phyloP scores from a whole-genome alignment of 495 filamentous ascomycete species.

The Penicillium odoratum region DNA sequence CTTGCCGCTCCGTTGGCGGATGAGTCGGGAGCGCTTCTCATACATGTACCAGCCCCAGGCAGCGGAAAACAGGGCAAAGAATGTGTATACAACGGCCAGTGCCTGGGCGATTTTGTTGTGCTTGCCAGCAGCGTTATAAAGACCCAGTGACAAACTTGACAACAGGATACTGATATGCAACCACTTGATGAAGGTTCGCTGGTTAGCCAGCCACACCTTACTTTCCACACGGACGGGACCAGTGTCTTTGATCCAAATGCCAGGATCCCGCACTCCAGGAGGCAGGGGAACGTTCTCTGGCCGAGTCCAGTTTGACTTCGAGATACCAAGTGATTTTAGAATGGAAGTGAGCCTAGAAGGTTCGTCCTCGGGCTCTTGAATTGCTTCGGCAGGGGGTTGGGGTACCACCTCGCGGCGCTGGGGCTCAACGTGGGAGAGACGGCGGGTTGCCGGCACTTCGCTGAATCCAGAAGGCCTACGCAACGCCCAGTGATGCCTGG shows the following conservation, averaged over 20 bases:
- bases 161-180: slow-evolving; percentile 88
- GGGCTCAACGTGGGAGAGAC: slow-evolving; percentile 25
- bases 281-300: slow-evolving; percentile 56
- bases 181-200: slow-evolving; percentile 97
- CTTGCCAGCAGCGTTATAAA: slow-evolving; percentile 83
- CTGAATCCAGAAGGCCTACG: slow-evolving; percentile 29
- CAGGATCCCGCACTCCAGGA: slow-evolving; percentile 81
- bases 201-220: slow-evolving; percentile 98
- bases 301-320: slow-evolving; percentile 64
- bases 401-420: slow-evolving; percentile 17
- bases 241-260: slow-evolving; percentile 85
- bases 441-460: slow-evolving; percentile 19
- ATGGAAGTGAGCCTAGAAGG: slow-evolving; percentile 52
- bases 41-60: slow-evolving; percentile 88
- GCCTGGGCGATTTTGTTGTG: slow-evolving; percentile 67
- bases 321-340: slow-evolving; percentile 73
- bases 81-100: slow-evolving; percentile 78
- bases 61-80: slow-evolving; percentile 78
- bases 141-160: slow-evolving; percentile 73
- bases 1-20: slow-evolving; percentile 77
- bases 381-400: not conserved
- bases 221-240: slow-evolving; percentile 89
- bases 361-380: slow-evolving; percentile 21
- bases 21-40: slow-evolving; percentile 71
- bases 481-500: slow-evolving; percentile 21